A percentile compares a stretch with the other conserved stretches of the same genome.
phyloP scores from a whole-genome alignment of 805 yeast species.

The Kodamaea kaohsiungensis region DNA sequence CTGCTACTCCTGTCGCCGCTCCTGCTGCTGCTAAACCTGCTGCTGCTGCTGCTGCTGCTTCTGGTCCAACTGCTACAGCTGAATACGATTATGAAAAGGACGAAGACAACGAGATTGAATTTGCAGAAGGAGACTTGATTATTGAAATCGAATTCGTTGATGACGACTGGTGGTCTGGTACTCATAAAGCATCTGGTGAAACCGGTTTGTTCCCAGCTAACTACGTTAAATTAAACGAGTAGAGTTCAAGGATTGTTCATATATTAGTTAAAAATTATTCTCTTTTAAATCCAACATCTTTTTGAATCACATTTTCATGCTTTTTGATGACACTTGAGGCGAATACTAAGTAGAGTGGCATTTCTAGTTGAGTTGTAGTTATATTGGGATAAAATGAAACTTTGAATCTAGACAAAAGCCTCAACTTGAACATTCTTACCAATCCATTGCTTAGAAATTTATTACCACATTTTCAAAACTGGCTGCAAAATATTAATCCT shows the following conservation, averaged over 20 bases:
- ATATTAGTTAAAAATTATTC: not conserved
- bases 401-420: too few relatives aligned
- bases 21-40: constrained; percentile 16
- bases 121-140: constrained; percentile 81
- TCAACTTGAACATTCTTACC: too few relatives aligned
- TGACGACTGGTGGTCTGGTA: constrained; percentile 98
- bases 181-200: constrained; percentile 62
- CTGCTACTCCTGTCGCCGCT: constrained; percentile 15
- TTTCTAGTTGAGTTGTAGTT: too few relatives aligned
- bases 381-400: too few relatives aligned
- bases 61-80: constrained; percentile 54
- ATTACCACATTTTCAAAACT: too few relatives aligned
- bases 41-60: constrained; percentile 19
- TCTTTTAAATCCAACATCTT: not conserved
- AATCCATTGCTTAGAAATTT: too few relatives aligned
- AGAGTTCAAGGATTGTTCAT: not conserved
- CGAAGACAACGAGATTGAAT: constrained; percentile 88
- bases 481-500: too few relatives aligned
- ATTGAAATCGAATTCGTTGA: constrained; percentile 84
- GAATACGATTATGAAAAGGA: constrained; percentile 83
- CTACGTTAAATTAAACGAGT: constrained; percentile 53
- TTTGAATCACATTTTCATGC: not conserved
- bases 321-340: too few relatives aligned
- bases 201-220: constrained; percentile 90
- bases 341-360: too few relatives aligned